A percentile compares a stretch with the other conserved stretches of the same genome.
phyloP scores from a whole-genome alignment of 2,329 filamentous ascomycete genomes.

The Claviceps maximensis region DNA sequence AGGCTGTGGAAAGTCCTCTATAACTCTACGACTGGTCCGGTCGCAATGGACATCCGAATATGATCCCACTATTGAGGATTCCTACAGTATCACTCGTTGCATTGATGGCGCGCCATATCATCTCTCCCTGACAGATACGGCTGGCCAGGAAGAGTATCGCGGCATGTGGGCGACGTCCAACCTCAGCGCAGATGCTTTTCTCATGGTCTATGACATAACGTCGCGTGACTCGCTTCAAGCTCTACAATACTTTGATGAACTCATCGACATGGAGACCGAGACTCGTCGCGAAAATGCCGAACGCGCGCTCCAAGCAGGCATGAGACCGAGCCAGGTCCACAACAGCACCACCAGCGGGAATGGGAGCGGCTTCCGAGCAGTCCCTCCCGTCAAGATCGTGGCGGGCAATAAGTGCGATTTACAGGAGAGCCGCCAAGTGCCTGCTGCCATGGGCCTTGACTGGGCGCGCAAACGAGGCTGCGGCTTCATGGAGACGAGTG shows the following conservation, averaged over 20 bases:
- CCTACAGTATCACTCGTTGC: constrained; percentile 67
- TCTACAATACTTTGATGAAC: constrained; percentile 65
- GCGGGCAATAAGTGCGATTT: constrained; percentile 81
- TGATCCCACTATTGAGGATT: constrained; percentile 72
- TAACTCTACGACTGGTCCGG: constrained; percentile 69
- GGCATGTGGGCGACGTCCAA: constrained; percentile 75
- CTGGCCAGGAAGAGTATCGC: constrained; percentile 82
- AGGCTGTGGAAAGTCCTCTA: constrained; percentile 74
- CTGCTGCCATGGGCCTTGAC: constrained; percentile 58
- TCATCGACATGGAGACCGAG: constrained; percentile 74
- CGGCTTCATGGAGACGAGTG: constrained; percentile 85
- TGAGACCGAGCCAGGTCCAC: constrained; percentile 17
- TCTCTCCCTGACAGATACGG: constrained; percentile 68
- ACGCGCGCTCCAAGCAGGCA: constrained; percentile 32
- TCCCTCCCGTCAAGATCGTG: constrained; percentile 67
- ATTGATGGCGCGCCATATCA: constrained; percentile 73
- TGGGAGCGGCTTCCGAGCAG: constrained; percentile 14
- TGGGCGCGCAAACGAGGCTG: constrained; percentile 63
- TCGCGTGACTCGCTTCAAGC: constrained; percentile 52
- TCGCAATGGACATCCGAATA: constrained; percentile 77
- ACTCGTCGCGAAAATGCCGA: constrained; percentile 49
- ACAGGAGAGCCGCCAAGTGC: constrained; percentile 53
- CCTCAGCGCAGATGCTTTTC: constrained; percentile 66
- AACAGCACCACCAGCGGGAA: constrained; percentile 13
- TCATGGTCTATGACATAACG: constrained; percentile 83